These are phyloP conservation scores for Calonectria pauciramosa DNA, from an alignment of 2,329 filamentous ascomycete species.

Conservation along the genomic window DNA sequence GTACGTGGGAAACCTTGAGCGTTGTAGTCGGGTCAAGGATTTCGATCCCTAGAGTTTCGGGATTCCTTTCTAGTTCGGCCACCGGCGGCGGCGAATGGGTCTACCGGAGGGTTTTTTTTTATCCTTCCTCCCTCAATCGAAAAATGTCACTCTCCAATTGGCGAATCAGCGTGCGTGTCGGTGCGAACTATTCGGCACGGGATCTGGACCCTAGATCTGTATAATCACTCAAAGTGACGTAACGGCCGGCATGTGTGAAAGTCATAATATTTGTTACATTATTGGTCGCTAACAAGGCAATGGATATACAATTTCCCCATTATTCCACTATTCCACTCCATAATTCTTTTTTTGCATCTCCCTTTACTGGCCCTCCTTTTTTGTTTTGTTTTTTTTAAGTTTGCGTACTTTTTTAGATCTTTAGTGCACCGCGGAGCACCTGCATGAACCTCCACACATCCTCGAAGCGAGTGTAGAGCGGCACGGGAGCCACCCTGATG, in stretches of 20 bases:
- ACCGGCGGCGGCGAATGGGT: not conserved
- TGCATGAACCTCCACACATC: slow-evolving; percentile 73
- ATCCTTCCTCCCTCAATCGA: too few relatives aligned
- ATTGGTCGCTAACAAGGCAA: slow-evolving; percentile 14
- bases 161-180: not conserved
- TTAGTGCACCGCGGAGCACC: slow-evolving; percentile 52
- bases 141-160: not conserved
- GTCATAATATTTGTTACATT: not conserved
- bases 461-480: slow-evolving; percentile 84
- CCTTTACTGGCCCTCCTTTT: too few relatives aligned
- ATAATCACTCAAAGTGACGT: not conserved
- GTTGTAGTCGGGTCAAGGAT: not conserved
- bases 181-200: not conserved
- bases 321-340: not conserved
- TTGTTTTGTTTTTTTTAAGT: not conserved
- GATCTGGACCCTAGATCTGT: not conserved
- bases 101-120: not conserved
- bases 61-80: not conserved
- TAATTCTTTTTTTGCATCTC: not conserved
- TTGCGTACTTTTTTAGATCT: slow-evolving; percentile 31
- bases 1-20: not conserved
- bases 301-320: slow-evolving; percentile 15
- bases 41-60: not conserved
- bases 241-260: not conserved
- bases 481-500: slow-evolving; percentile 85